These are phyloP conservation scores for Colletotrichum tropicale DNA, from an alignment of 2,329 filamentous ascomycete species.

Conservation along the genomic window DNA sequence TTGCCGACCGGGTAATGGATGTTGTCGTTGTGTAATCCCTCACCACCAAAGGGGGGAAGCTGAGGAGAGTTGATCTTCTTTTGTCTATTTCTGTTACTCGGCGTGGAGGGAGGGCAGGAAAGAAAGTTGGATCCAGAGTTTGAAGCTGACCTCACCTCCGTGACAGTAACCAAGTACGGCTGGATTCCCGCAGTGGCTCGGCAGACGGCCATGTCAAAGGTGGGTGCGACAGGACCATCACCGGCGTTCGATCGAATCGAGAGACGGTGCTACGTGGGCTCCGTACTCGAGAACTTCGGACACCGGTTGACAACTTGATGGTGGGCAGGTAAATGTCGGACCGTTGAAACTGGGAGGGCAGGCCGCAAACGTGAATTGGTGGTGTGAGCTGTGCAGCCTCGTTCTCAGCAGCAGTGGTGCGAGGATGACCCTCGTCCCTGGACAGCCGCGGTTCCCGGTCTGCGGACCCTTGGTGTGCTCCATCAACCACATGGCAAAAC, in stretches of 20 bases:
- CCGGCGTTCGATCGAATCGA: background rate
- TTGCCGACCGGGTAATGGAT: background rate
- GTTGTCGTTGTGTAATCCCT: background rate
- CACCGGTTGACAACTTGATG: background rate
- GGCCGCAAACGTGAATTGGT: background rate
- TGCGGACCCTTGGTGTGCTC: background rate
- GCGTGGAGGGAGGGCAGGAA: background rate
- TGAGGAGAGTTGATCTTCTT: background rate
- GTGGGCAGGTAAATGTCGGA: conserved; percentile 2
- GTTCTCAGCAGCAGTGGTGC: conserved; percentile 15
- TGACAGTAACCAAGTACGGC: background rate
- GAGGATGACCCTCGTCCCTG: conserved; percentile 11
- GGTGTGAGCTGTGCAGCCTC: conserved; percentile 21
- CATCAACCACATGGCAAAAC: conserved; percentile 20
- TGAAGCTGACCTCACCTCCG: background rate
- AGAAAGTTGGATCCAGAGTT: background rate
- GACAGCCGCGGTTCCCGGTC: conserved; percentile 2
- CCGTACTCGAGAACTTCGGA: background rate
- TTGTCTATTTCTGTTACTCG: background rate
- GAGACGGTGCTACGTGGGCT: background rate
- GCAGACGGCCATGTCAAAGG: background rate
- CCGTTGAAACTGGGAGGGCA: conserved; percentile 6
- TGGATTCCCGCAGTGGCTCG: background rate
- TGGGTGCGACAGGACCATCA: background rate
- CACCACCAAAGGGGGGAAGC: background rate